Evolutionary conservation across 202 grass and related monocot species (phyloP).

Genomic region (Zizania palustris): DNA sequence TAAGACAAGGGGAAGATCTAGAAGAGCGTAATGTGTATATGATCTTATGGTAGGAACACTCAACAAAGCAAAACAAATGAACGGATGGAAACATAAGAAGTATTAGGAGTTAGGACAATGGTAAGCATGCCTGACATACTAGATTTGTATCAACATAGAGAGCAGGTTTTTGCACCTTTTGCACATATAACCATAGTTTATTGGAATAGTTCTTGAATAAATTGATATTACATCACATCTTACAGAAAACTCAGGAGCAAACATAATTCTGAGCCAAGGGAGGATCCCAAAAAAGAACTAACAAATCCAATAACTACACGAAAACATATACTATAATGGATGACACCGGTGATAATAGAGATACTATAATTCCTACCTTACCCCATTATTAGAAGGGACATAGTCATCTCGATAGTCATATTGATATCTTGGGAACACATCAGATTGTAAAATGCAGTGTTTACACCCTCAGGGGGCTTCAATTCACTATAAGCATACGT

Average conservation of each 20-base stretch:
- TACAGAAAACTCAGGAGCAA: not conserved
- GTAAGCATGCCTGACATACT: not conserved
- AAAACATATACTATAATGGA: too few species aligned
- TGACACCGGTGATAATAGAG: not conserved
- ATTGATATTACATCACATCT: not conserved
- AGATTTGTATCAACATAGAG: not conserved
- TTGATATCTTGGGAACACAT: not conserved
- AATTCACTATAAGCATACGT: not conserved
- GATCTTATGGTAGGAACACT: not conserved
- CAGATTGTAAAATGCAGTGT: not conserved
- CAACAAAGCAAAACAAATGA: not conserved
- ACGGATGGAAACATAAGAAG: not conserved
- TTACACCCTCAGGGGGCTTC: not conserved
- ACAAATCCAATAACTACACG: not conserved
- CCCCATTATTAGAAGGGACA: not conserved
- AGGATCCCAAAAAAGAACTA: not conserved
- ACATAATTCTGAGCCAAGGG: not conserved
- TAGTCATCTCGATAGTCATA: not conserved
- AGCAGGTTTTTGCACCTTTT: not conserved
- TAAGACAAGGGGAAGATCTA: not conserved
- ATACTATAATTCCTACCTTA: not conserved
- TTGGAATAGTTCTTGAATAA: not conserved
- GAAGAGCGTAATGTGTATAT: not conserved
- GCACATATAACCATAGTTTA: not conserved
- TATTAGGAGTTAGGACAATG: not conserved